Evolutionary conservation across 306 rosid genomes (phyloP).

Genomic region (Corylus americana): DNA sequence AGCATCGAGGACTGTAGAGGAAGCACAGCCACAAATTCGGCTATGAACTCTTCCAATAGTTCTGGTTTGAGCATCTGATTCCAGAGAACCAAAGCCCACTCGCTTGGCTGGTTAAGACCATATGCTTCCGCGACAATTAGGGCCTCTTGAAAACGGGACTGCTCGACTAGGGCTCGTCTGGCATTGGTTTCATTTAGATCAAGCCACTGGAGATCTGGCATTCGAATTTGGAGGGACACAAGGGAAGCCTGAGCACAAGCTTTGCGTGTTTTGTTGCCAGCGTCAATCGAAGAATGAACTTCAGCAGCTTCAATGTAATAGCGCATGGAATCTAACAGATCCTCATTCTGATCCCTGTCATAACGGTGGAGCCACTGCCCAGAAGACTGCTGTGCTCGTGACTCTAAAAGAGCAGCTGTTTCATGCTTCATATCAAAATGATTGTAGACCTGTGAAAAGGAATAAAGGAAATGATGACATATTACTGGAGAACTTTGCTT

Average conservation of each 20-base stretch:
- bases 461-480: conserved; percentile 12
- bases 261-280: conserved; percentile 88
- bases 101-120: conserved; percentile 91
- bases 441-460: conserved; percentile 69
- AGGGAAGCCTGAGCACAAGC: conserved; percentile 97
- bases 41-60: conserved; percentile 87
- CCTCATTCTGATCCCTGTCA: conserved; percentile 87
- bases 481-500: not conserved
- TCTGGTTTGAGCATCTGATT: conserved; percentile 98
- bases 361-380: conserved; percentile 76
- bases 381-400: conserved; percentile 77
- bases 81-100: conserved; percentile 98
- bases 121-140: conserved; percentile 96
- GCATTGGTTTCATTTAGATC: conserved; percentile 82
- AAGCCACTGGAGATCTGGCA: conserved; percentile 94
- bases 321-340: conserved; percentile 86
- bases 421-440: conserved; percentile 98
- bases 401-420: conserved; percentile 89
- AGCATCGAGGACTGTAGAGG: conserved; percentile 92
- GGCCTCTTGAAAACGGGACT: conserved; percentile 93
- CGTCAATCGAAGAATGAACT: conserved; percentile 92
- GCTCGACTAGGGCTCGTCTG: conserved; percentile 86
- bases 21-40: conserved; percentile 87
- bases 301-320: conserved; percentile 96
- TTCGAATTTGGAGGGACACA: conserved; percentile 88